phyloP scores from a whole-genome alignment of 768 basidiomycete species.

The Xerocomellus amylosporus region DNA sequence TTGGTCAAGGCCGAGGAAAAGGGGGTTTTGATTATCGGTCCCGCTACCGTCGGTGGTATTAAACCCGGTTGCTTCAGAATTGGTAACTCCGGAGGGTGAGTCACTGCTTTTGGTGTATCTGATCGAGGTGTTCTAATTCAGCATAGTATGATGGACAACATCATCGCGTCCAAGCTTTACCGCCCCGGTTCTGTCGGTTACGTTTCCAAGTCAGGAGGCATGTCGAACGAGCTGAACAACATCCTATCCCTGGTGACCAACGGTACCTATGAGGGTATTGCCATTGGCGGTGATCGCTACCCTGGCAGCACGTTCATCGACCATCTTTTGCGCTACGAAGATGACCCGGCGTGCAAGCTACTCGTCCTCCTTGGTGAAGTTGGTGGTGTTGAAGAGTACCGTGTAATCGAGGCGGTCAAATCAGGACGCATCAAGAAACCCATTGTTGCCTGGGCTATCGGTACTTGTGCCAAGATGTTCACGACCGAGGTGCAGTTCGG shows the following conservation, averaged over 20 bases:
- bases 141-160: slow-evolving; percentile 98
- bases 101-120: background rate
- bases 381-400: slow-evolving; percentile 98
- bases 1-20: slow-evolving; percentile 83
- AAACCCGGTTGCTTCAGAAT: slow-evolving; percentile 99
- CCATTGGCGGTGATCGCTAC: slow-evolving; percentile 99
- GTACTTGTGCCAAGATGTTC: slow-evolving; percentile 99
- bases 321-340: slow-evolving; percentile 96
- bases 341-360: slow-evolving; percentile 97
- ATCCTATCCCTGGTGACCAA: slow-evolving; percentile 95
- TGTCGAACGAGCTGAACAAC: slow-evolving; percentile 99
- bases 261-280: slow-evolving; percentile 99
- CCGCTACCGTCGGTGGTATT: slow-evolving; percentile 98
- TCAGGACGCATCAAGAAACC: slow-evolving; percentile 93
- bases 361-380: slow-evolving; percentile 98
- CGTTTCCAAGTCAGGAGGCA: slow-evolving; percentile 99
- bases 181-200: slow-evolving; percentile 96
- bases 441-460: slow-evolving; percentile 99
- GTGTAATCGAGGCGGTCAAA: slow-evolving; percentile 97
- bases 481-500: slow-evolving; percentile 99
- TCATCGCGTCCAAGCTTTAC: slow-evolving; percentile 98
- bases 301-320: slow-evolving; percentile 99
- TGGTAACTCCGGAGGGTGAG: slow-evolving; percentile 95
- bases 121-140: slow-evolving; percentile 3
- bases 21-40: slow-evolving; percentile 90